phyloP scores from a whole-genome alignment of 129 eudicot genomes.

The Lactuca saligna region DNA sequence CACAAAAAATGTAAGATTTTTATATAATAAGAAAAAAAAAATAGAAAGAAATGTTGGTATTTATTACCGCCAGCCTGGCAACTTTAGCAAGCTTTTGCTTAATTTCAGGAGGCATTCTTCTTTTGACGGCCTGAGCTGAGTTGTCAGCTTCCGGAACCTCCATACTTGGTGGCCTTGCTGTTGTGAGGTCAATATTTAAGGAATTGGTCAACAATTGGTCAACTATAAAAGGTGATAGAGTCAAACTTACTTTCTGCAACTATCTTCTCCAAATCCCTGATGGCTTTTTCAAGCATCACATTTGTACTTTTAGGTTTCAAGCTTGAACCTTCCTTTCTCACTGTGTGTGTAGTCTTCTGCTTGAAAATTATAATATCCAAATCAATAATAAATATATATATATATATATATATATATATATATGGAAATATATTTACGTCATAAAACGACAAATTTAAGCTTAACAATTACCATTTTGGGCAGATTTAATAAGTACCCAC shows the following conservation, averaged over 20 bases:
- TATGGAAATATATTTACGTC: slow-evolving; percentile 5
- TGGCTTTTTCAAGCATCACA: slow-evolving; percentile 75
- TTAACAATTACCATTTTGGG: slow-evolving; percentile 13
- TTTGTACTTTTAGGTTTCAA: slow-evolving; percentile 49
- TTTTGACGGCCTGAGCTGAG: slow-evolving; percentile 73
- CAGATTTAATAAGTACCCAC: not conserved
- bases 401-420: not conserved
- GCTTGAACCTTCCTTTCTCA: slow-evolving; percentile 77
- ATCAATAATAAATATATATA: slow-evolving; percentile 5
- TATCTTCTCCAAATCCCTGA: slow-evolving; percentile 88
- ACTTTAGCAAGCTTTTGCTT: slow-evolving; percentile 97
- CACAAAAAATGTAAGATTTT: slow-evolving; percentile 9
- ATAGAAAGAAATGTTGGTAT: not conserved
- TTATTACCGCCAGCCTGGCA: slow-evolving; percentile 82
- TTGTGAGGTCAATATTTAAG: slow-evolving; percentile 17
- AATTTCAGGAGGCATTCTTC: slow-evolving; percentile 89
- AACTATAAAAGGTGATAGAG: not conserved
- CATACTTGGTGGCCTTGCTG: slow-evolving; percentile 89
- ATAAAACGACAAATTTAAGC: slow-evolving; percentile 2
- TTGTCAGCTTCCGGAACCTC: slow-evolving; percentile 78
- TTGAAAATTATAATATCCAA: slow-evolving; percentile 10
- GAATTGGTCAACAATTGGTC: slow-evolving; percentile 10
- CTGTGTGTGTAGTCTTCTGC: slow-evolving; percentile 59
- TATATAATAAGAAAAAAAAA: slow-evolving; percentile 13
- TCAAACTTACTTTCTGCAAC: slow-evolving; percentile 85